A percentile compares a stretch with the other conserved stretches of the same genome.
phyloP scores from a whole-genome alignment of 306 rosid genomes.

The Inga oerstediana region DNA sequence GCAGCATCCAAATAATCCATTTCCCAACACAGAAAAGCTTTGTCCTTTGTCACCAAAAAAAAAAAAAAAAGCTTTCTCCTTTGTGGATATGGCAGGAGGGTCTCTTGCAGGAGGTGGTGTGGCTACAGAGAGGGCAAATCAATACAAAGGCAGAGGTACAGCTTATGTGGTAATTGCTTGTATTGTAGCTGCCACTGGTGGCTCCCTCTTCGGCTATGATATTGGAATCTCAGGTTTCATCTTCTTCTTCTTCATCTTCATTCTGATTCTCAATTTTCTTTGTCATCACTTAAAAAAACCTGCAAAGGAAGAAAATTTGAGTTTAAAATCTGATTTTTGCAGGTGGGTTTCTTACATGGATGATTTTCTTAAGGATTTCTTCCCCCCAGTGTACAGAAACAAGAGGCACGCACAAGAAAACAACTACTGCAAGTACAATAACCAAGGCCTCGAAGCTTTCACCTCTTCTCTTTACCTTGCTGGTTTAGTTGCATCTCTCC shows the following conservation, averaged over 20 bases:
- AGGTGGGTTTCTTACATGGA: conserved; percentile 97
- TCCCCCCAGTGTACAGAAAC: conserved; percentile 60
- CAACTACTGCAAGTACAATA: conserved; percentile 90
- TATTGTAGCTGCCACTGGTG: conserved; percentile 80
- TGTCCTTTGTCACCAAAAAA: too few relatives aligned
- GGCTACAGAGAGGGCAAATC: conserved; percentile 67
- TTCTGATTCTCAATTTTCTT: neutral
- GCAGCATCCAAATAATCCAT: neutral
- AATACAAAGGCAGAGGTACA: conserved; percentile 68
- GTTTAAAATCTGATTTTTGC: neutral
- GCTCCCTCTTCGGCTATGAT: conserved; percentile 82
- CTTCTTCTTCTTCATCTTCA: neutral
- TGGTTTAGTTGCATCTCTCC: conserved; percentile 73
- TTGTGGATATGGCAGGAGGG: conserved; percentile 67
- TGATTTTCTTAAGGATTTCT: conserved; percentile 73
- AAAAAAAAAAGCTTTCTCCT: neutral
- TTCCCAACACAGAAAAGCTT: neutral
- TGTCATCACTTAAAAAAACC: neutral
- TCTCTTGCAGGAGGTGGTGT: conserved; percentile 54
- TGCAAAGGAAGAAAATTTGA: neutral
- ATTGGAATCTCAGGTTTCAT: conserved; percentile 79
- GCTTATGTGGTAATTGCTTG: conserved; percentile 68
- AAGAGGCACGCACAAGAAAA: conserved; percentile 75
- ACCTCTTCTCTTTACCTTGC: conserved; percentile 90
- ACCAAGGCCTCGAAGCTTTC: conserved; percentile 84